Base-by-base conservation (phyloP, 495 filamentous ascomycete species). In the Xanthoparmelia taractica region DNA sequence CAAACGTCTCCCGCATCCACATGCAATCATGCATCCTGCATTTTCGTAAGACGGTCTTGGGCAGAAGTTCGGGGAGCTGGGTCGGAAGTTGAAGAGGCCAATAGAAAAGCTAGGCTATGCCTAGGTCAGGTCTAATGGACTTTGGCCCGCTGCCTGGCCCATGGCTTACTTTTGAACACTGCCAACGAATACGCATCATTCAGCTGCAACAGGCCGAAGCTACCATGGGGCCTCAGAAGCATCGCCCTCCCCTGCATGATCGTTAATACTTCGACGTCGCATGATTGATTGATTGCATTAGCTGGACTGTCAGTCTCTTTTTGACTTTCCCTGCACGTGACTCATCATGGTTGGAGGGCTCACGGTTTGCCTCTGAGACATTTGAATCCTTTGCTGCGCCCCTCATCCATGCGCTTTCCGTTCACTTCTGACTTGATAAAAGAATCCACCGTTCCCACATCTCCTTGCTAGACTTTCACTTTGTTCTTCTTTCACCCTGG, bases 351-450 rank as follows among this genome's bases (percentile, higher is more conserved):
- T 15, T 29, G 5, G 48, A 31, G 12, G 25, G 1, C 17, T 23
- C 45, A 27, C 1, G 18, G 25, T 52, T 52, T 52, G 27, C 48
- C 48, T 18, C 4, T 52, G 12, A 6, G 29, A 20, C 27, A 15
- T 54, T 20, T 54, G 50, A 20, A 54, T 54, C 50, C 50, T 54
- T 54, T 29, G 15, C 17, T 10, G 50, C 33, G 50, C 50, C 50
- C 50, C 50, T 54, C 50, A 20, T 23, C 50, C 27, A 18, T 0
- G 8, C 33, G 7, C 27, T n/a, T 31, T 31, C 29, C 29, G 7
- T 34, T 54, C 13, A 33, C 29, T 8, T 54, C 15, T 25, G 45
- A 20, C 23, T 48, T n/a, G n/a, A 8, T 13, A 25, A 48, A 48
- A 25, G 45, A 48, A 13, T 17, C 23, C 2, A 27, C 11, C 23